Evolutionary conservation across 768 basidiomycete species (phyloP).

Genomic region (Trametopsis cervina): DNA sequence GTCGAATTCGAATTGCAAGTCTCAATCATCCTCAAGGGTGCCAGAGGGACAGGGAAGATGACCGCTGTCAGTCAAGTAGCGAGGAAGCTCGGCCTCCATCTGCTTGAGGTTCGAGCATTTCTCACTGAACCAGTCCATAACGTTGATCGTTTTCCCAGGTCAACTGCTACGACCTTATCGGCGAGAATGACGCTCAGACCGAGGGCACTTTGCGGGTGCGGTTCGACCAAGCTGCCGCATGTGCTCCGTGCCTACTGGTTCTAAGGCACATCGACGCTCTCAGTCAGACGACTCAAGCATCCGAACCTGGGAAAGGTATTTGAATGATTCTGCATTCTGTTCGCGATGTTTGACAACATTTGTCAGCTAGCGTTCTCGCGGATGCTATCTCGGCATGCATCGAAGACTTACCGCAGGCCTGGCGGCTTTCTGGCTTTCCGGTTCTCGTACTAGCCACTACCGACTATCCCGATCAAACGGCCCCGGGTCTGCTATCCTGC

Average conservation of each 20-base stretch:
- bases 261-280: slow-evolving; percentile 80
- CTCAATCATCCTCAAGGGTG: slow-evolving; percentile 72
- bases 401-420: slow-evolving; percentile 43
- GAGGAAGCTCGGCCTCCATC: slow-evolving; percentile 62
- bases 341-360: background rate
- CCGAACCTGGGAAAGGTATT: slow-evolving; percentile 60
- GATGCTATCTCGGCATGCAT: slow-evolving; percentile 60
- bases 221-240: slow-evolving; percentile 69
- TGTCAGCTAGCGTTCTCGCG: slow-evolving; percentile 50
- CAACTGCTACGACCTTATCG: slow-evolving; percentile 78
- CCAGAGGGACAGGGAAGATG: slow-evolving; percentile 77
- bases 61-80: slow-evolving; percentile 52
- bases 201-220: slow-evolving; percentile 65
- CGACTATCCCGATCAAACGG: slow-evolving; percentile 56
- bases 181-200: slow-evolving; percentile 70
- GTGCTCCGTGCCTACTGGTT: slow-evolving; percentile 81
- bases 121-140: background rate
- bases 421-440: slow-evolving; percentile 60
- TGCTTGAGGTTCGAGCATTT: slow-evolving; percentile 54
- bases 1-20: slow-evolving; percentile 57
- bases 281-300: slow-evolving; percentile 54
- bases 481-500: slow-evolving; percentile 51
- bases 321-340: slow-evolving; percentile 27
- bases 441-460: slow-evolving; percentile 73
- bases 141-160: slow-evolving; percentile 39